Percentiles rank a stretch among this genome's conserved stretches.
Conservation (phyloP, 2,329 filamentous ascomycete species). For the Incumbomyces delicatus region DNA sequence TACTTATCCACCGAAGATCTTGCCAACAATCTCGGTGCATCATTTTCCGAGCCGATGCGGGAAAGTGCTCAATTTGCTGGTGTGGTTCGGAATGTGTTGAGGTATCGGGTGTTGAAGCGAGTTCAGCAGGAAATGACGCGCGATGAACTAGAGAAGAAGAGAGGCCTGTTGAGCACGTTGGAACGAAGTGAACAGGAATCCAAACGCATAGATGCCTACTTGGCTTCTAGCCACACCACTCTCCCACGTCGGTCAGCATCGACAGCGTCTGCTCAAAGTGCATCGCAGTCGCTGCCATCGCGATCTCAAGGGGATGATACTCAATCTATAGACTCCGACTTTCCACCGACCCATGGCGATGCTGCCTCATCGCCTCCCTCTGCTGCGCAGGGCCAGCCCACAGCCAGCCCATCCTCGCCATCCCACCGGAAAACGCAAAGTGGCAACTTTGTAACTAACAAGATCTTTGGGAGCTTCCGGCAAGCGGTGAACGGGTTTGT, state of each 20-base stretch:
- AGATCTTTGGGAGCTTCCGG: conserved; percentile 88
- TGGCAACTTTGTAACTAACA: conserved; percentile 81
- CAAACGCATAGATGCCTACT: conserved; percentile 84
- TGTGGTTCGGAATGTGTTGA: conserved; percentile 77
- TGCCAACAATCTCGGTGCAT: conserved; percentile 76
- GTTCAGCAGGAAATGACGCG: conserved; percentile 96
- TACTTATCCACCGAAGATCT: conserved; percentile 94
- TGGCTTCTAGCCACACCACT: conserved; percentile 55
- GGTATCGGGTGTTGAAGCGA: conserved; percentile 83
- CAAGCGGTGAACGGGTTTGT: conserved; percentile 95
- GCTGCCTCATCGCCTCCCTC: conserved; percentile 52
- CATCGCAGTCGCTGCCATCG: conserved; percentile 34
- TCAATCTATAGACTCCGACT: conserved; percentile 89
- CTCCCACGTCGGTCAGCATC: conserved; percentile 55
- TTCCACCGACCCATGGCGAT: conserved; percentile 79
- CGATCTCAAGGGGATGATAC: conserved; percentile 64
- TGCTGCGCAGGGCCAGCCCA: conserved; percentile 59
- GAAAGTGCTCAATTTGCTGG: conserved; percentile 96
- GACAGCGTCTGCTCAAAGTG: conserved; percentile 37
- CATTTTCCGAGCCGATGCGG: conserved; percentile 93
- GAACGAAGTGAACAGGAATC: conserved; percentile 90
- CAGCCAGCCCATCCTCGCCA: conserved; percentile 22
- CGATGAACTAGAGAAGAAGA: conserved; percentile 86
- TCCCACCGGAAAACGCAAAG: conserved; percentile 71
- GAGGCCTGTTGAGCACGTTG: conserved; percentile 69